These are phyloP conservation scores for Ceratobasidium sp. DNA, from an alignment of 1,284 basidiomycete species.

Conservation along the genomic window DNA sequence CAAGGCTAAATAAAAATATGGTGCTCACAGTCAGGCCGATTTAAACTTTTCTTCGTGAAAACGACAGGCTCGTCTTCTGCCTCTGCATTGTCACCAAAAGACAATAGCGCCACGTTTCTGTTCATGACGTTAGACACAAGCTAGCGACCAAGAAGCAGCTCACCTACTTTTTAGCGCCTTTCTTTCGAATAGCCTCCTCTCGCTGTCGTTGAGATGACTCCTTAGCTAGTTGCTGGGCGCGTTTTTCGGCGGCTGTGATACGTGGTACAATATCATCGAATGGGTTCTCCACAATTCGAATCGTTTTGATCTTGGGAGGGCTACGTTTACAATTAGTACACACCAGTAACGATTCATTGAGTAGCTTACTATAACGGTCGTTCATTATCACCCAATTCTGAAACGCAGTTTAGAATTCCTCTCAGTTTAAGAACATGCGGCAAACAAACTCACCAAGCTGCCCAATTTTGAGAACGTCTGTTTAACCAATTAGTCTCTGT, in stretches of 20 bases:
- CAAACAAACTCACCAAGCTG: conserved; percentile 70
- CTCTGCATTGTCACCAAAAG: conserved; percentile 86
- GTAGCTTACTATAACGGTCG: conserved; percentile 82
- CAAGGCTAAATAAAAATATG: no score
- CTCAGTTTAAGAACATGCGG: conserved; percentile 33
- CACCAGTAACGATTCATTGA: not conserved
- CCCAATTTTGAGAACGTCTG: conserved; percentile 90
- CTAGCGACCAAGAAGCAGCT: not conserved
- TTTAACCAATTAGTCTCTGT: conserved; percentile 3
- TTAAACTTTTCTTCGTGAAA: conserved; percentile 82
- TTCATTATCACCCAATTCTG: conserved; percentile 85
- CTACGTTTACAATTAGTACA: conserved; percentile 55
- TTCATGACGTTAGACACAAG: conserved; percentile 32
- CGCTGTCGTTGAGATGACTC: conserved; percentile 78
- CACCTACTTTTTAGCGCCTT: conserved; percentile 84
- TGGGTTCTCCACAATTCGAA: conserved; percentile 90
- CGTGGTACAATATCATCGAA: conserved; percentile 95
- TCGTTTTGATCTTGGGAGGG: conserved; percentile 87
- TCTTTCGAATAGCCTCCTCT: conserved; percentile 76
- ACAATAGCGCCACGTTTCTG: conserved; percentile 88
- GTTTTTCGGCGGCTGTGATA: conserved; percentile 93
- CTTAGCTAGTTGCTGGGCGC: conserved; percentile 80
- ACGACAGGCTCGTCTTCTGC: conserved; percentile 60
- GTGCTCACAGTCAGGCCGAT: conserved; percentile 79
- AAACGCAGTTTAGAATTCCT: conserved; percentile 42